Evolutionary conservation across 345 rosid genomes (phyloP).

Genomic region (Durio zibethinus): DNA sequence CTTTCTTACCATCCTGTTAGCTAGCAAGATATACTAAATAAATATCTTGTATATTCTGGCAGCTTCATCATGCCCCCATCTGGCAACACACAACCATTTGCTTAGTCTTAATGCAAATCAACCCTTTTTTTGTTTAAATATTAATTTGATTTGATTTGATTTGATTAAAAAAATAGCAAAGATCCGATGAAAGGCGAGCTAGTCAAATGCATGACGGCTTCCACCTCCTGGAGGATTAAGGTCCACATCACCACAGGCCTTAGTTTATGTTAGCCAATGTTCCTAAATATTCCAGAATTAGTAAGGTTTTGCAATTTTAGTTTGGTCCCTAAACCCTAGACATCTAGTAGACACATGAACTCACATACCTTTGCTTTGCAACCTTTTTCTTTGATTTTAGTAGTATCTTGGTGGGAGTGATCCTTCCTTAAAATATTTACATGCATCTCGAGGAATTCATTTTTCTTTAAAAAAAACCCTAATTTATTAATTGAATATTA

Average conservation of each 20-base stretch:
- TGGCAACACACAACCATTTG: constrained; percentile 25
- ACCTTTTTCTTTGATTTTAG: not conserved
- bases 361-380: constrained; percentile 44
- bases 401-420: constrained; percentile 35
- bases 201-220: constrained; percentile 32
- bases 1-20: not conserved
- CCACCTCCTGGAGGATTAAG: constrained; percentile 28
- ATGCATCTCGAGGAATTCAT: constrained; percentile 41
- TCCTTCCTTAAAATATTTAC: constrained; percentile 14
- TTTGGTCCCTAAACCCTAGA: constrained; percentile 47
- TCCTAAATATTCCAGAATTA: constrained; percentile 46
- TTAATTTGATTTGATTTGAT: not conserved
- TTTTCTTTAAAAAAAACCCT: not conserved
- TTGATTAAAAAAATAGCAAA: not conserved
- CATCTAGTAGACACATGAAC: constrained; percentile 34
- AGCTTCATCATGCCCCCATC: not conserved
- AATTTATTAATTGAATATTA: not conserved
- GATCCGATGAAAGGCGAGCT: constrained; percentile 44
- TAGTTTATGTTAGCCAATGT: constrained; percentile 25
- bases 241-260: constrained; percentile 32
- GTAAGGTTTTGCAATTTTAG: constrained; percentile 31
- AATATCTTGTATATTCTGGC: not conserved
- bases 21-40: not conserved
- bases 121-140: not conserved
- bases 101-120: constrained; percentile 22